Conservation (phyloP, 805 yeast species). For the Saturnispora zaruensis region DNA sequence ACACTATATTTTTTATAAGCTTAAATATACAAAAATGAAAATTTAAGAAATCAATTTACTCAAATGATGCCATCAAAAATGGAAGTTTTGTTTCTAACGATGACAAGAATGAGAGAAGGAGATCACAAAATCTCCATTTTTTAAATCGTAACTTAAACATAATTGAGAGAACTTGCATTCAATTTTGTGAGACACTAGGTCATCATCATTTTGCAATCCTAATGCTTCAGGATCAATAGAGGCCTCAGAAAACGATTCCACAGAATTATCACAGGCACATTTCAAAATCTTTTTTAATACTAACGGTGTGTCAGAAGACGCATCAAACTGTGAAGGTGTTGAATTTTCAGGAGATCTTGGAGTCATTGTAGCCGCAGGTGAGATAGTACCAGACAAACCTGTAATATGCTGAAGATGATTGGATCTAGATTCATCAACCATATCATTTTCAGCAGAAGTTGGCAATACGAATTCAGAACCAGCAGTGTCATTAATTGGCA, state of each 20-base stretch:
- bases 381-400: conserved; percentile 4
- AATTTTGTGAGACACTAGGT: conserved; percentile 4
- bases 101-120: conserved; percentile 27
- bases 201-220: conserved; percentile 9
- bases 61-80: neutral
- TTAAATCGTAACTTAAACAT: conserved; percentile 21
- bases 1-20: conserved; percentile 1
- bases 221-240: conserved; percentile 20
- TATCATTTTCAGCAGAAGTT: conserved; percentile 9
- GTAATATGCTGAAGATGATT: neutral
- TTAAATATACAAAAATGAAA: conserved; percentile 1
- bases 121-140: conserved; percentile 22
- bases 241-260: conserved; percentile 14
- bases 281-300: conserved; percentile 14
- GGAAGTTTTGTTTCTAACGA: conserved; percentile 3
- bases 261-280: conserved; percentile 17
- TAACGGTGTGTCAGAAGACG: neutral
- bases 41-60: neutral
- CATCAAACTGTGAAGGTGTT: conserved; percentile 4
- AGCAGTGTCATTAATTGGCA: conserved; percentile 24
- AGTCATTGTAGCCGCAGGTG: conserved; percentile 9
- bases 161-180: conserved; percentile 24
- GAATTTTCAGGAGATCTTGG: conserved; percentile 1
- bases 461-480: conserved; percentile 25
- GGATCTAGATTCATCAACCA: conserved; percentile 4